Evolutionary conservation across 2,329 filamentous ascomycete genomes (phyloP), one percentile per base, ranked within the genome.

Genomic region (Aspergillus aculeatus): DNA sequence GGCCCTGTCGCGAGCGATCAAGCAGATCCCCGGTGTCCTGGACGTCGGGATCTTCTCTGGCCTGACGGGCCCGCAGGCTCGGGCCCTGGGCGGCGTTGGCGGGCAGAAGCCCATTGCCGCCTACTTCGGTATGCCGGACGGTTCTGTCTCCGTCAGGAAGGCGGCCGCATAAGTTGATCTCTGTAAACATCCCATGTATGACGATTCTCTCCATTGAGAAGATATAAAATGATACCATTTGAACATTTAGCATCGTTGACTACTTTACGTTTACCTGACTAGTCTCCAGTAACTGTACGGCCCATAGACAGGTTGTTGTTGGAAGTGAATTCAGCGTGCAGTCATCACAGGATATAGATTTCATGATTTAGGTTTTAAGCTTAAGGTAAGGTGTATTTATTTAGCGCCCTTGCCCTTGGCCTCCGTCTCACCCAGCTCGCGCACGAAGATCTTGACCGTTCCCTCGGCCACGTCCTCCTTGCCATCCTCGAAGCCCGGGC

Each of bases 21-120:
- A 96, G 75, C 82, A 83, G 65, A 89, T 96, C 64, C 88, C 90
- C 1, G 95, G 95, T 53, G 91, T 99, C 9, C 82, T 97, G 56
- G 95, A 96, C 73, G 93, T 96, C 29, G 95, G 95, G 14, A 83
- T 99, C 50, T 99, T 99, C 80, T 86, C 87, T 47, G 94, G 94
- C 3, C 73, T 87, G 69, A 93, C 94, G 61, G 94, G 94, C 0
- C 80, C 85, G 16, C 82, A 96, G 74, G 84, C 86, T 61, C 84
- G 84, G 47, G 80, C 83, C 57, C 80, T 83, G 60, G 82, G 86
- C 64, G 80, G 83, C 56, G 78, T 86, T 51, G 89, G 90, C 51
- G 92, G 91, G 0, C 92, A 97, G 79, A 96, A 94, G 79, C 95
- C 95, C 0, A 84, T 97, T 12, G 92, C 92, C 29, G 93, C 92